Base-by-base conservation (phyloP, 2,329 filamentous ascomycete species). In the Neofusicoccum cordaticola region DNA sequence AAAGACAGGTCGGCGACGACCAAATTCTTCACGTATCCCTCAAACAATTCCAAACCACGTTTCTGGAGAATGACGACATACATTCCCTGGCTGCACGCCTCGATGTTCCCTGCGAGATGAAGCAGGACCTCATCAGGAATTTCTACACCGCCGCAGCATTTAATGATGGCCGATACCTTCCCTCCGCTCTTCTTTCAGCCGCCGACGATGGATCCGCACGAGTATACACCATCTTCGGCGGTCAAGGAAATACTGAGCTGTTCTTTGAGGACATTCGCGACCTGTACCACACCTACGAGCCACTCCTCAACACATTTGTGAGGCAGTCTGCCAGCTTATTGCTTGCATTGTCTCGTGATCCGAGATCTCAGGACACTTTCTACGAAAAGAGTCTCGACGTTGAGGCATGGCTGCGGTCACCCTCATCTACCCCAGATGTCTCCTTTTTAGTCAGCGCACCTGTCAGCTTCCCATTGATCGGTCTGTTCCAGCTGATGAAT, bases 401-500 rank as follows among this genome's bases (percentile, higher is more conserved):
- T 42, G 65, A 71, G 53, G 66, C 66, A 37, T 75, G 73, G 70
- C 66, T 73, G 47, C 67, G 69, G 9, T 66, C 74, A 19, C 64
- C 70, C 6, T 69, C 73, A 8, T 64, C 66, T 1, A 70, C 68
- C 0, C 77, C 77, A 1, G 69, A 72, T 13, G 37, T 63, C 7
- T 72, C 73, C n/a, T 76, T 76, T 58, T 69, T 79, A 3, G 67
- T 74, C 37, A 73, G 71, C 3, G 75, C 77, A 7, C 77, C 78
- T 4, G 70, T 79, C n/a, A 79, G 78, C 68, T 75, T 79, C 50
- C 77, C 78, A 3, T 62, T 79, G 4, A 78, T 79, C 27, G 77
- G 75, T 0, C 67, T 78, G 19, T 56, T 77, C 15, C 74, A 75
- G 62, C 69, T 79, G 27, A 67, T 73, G 37, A 72, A 69, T 4